phyloP scores from a whole-genome alignment of 2,329 filamentous ascomycete species.

The Xylariaceae sp. region DNA sequence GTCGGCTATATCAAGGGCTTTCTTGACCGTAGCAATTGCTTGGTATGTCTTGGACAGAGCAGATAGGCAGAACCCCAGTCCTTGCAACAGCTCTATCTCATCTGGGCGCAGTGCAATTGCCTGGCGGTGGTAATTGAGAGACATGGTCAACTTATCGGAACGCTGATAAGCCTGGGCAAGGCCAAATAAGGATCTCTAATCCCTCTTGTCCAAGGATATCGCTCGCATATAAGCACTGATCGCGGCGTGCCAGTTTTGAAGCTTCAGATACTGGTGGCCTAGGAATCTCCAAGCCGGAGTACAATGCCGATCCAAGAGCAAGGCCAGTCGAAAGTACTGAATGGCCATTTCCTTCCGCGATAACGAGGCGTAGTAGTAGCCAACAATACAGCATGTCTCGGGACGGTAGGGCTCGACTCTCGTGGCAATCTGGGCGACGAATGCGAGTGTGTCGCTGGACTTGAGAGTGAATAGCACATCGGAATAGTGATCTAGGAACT shows the following conservation, averaged over 20 bases:
- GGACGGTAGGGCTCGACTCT: conserved; percentile 5
- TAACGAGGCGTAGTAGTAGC: conserved; percentile 1
- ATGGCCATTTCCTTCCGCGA: neutral
- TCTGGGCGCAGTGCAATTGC: neutral
- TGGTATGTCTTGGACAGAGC: neutral
- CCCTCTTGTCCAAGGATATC: neutral
- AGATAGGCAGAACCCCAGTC: neutral
- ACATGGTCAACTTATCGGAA: neutral
- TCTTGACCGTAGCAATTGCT: neutral
- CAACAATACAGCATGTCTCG: conserved; percentile 5
- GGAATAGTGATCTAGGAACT: conserved; percentile 4
- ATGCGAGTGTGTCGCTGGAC: neutral
- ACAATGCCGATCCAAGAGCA: neutral
- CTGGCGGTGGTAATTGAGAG: neutral
- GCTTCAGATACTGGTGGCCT: conserved; percentile 4
- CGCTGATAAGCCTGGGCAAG: neutral
- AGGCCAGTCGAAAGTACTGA: neutral
- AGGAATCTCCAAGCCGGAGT: conserved; percentile 4
- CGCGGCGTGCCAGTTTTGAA: conserved; percentile 1
- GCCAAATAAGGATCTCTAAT: conserved; percentile 2
- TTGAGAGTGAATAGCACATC: conserved; percentile 1
- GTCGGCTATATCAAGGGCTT: neutral
- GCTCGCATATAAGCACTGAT: conserved; percentile 1
- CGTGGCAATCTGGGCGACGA: conserved; percentile 2
- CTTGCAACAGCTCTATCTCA: neutral